Conservation (phyloP, 768 basidiomycete genomes). For the Amanita pseudoporphyria region DNA sequence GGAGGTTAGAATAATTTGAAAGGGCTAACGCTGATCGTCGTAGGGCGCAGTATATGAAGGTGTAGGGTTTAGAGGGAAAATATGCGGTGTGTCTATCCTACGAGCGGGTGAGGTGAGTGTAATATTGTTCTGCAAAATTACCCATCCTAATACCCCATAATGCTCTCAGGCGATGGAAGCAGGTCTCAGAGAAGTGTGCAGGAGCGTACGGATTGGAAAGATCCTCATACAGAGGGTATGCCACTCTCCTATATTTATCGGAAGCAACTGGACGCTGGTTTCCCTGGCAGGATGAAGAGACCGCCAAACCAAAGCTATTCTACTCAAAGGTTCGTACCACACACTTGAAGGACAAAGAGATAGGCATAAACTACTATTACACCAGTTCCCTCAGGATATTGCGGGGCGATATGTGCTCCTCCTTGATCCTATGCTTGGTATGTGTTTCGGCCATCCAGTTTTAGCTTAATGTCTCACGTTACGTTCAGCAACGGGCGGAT, state of each 20-base stretch:
- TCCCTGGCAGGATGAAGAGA: slow-evolving; percentile 78
- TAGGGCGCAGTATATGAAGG: slow-evolving; percentile 81
- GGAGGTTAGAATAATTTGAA: not conserved
- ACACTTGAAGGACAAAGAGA: not conserved
- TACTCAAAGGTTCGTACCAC: slow-evolving; percentile 59
- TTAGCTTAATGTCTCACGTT: not conserved
- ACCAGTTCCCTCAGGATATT: slow-evolving; percentile 88
- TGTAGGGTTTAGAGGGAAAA: slow-evolving; percentile 92
- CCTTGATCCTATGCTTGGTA: slow-evolving; percentile 96
- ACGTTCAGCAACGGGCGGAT: slow-evolving; percentile 79
- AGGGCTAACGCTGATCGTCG: not conserved
- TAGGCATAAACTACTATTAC: not conserved
- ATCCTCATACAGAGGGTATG: slow-evolving; percentile 92
- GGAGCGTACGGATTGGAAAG: slow-evolving; percentile 92
- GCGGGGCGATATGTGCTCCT: slow-evolving; percentile 85
- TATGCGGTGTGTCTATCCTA: slow-evolving; percentile 93
- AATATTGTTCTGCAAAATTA: not conserved
- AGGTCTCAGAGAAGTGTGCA: slow-evolving; percentile 90
- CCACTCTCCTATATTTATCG: slow-evolving; percentile 3
- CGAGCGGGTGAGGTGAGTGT: slow-evolving; percentile 77
- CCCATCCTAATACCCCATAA: not conserved
- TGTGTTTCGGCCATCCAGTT: slow-evolving; percentile 14
- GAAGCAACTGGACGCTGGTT: slow-evolving; percentile 1
- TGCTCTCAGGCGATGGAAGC: slow-evolving; percentile 85
- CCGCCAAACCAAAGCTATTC: slow-evolving; percentile 86